Percentiles rank a stretch among this genome's conserved stretches.
These are phyloP conservation scores for Tricholoma bakamatsutake DNA, from an alignment of 768 basidiomycete species.

Conservation along the genomic window DNA sequence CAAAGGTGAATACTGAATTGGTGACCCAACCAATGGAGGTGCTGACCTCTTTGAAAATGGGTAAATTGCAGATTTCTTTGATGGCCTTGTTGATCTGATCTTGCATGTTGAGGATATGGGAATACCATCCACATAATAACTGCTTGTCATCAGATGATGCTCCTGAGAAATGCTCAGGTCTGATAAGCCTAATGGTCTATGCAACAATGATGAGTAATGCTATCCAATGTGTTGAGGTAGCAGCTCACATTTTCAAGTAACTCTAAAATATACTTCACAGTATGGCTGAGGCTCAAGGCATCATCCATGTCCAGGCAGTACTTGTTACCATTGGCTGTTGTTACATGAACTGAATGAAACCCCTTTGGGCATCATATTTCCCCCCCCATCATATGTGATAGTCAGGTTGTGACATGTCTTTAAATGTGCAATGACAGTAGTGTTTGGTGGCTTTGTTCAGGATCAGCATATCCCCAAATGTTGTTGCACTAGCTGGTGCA, in stretches of 20 bases:
- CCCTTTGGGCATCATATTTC: not conserved
- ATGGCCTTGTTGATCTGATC: not conserved
- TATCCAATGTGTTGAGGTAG: no score
- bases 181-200: not conserved
- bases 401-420: not conserved
- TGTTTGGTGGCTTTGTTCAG: not conserved
- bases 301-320: not conserved
- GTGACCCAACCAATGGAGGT: no score
- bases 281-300: not conserved
- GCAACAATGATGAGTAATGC: not conserved
- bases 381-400: not conserved
- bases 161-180: not conserved
- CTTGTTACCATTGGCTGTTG: not conserved
- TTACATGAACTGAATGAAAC: not conserved
- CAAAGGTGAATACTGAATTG: not conserved
- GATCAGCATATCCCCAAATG: not conserved
- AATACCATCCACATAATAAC: not conserved
- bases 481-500: not conserved
- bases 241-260: not conserved
- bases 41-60: not conserved
- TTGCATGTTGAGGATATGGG: not conserved
- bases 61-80: not conserved
- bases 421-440: not conserved
- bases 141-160: not conserved
- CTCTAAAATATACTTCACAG: not conserved